Evolutionary conservation across 345 rosid genomes (phyloP), one percentile per base, ranked within the genome.

Genomic region (Citrus glauca): DNA sequence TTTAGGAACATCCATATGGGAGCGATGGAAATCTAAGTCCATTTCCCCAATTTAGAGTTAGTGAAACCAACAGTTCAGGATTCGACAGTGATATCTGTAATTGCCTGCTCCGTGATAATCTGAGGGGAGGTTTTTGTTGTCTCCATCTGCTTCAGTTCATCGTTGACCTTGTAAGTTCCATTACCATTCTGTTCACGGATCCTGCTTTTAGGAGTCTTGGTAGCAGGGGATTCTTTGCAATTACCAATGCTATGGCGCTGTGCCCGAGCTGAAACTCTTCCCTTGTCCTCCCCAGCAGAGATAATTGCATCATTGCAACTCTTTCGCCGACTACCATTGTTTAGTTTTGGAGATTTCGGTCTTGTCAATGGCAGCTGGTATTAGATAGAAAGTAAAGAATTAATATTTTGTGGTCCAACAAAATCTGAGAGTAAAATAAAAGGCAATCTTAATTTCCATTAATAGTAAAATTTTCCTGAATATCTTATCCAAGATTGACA

Each of bases 361-460:
- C 87, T 82, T 64, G 93, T 89, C 85, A 96, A 72, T 17, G 99
- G 99, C 77, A 91, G 80, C 99, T 96, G 88, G 62, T 37, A 82
- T 24, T 66, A 57, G 66, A 82, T 55, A 79, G 42, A 64, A 67
- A 27, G 45, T 73, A 76, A 45, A 81, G 48, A 20, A 72, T 38
- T 30, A 69, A 71, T 60, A 60, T 48, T 32, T 32, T 10, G 59
- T 16, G 10, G 57, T 67, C 57, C 40, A 40, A 55, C 37, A 67
- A 69, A 55, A 38, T 64, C 33, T 37, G 61, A 59, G 16, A 2
- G 25, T 25, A 40, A 24, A 40, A 27, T 9, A 50, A 74, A 11
- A 17, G 11, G 57, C 60, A 64, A 4, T 68, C 9, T 30, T 75
- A 19, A 32, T 65, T 64, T 17, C 53, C 76, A 73, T 30, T 45